Conservation (phyloP, 352 stramenopile genomes). For the Stephanocyclus meneghinianus region DNA sequence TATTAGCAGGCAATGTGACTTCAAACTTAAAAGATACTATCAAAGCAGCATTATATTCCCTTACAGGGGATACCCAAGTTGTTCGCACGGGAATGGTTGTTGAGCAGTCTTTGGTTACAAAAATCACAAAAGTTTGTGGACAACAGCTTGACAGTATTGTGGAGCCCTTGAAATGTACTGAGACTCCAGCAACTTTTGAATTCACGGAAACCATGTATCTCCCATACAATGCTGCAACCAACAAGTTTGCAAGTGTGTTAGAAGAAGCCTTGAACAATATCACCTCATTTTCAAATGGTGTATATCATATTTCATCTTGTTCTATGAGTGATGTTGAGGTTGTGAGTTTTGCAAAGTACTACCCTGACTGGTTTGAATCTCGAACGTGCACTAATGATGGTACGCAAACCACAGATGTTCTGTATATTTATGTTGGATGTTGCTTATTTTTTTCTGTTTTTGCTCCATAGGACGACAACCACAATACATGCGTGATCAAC, state of each 20-base stretch:
- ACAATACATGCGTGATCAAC: conserved; percentile 10
- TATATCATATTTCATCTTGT: conserved; percentile 5
- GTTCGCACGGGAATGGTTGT: conserved; percentile 1
- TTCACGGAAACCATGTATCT: conserved; percentile 5
- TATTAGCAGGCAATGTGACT: background rate
- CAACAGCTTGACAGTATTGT: background rate
- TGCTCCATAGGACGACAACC: background rate
- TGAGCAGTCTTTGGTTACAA: conserved; percentile 6
- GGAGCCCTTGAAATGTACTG: background rate
- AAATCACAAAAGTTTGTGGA: conserved; percentile 2
- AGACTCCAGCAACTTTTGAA: conserved; percentile 6
- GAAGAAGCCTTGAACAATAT: conserved; percentile 1
- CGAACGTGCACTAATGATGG: conserved; percentile 3
- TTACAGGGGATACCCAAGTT: conserved; percentile 5
- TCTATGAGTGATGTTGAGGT: conserved; percentile 2
- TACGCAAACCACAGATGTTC: background rate
- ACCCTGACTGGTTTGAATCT: conserved; percentile 5
- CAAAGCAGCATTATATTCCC: conserved; percentile 6
- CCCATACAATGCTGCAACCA: conserved; percentile 5
- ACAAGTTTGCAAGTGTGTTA: background rate
- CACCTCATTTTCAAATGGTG: background rate
- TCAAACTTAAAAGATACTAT: background rate
- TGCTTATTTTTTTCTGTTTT: background rate
- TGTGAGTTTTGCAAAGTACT: background rate
- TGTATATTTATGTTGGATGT: background rate